Percentiles rank a stretch among this genome's conserved stretches.
Conservation (phyloP, 1,284 basidiomycete species). For the Singerocomus inundabilis region DNA sequence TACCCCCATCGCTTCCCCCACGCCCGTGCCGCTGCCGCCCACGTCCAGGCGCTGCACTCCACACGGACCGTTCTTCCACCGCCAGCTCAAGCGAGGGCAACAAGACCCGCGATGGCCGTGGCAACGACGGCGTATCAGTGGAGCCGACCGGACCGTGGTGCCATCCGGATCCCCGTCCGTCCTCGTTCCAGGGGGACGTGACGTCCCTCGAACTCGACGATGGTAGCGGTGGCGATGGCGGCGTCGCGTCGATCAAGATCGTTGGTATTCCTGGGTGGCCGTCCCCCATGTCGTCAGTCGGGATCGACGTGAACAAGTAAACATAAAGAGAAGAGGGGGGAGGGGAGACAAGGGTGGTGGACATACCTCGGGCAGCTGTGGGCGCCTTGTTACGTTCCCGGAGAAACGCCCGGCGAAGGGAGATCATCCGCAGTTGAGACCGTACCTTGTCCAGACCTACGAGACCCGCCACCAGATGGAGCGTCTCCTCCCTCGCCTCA, state of each 20-base stretch:
- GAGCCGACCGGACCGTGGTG: conserved; percentile 24
- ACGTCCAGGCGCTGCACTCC: conserved; percentile 40
- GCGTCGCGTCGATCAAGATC: conserved; percentile 60
- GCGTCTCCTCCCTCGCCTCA: conserved; percentile 71
- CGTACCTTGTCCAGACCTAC: conserved; percentile 84
- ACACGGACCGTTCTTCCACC: conserved; percentile 39
- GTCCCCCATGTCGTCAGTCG: too few species aligned
- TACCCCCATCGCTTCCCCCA: not conserved
- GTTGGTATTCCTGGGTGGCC: conserved; percentile 54
- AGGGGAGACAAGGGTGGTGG: too few species aligned
- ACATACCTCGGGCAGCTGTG: conserved; percentile 32
- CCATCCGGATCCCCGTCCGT: conserved; percentile 27
- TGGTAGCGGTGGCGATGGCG: conserved; percentile 33
- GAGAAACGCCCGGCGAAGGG: conserved; percentile 70
- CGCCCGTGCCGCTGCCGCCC: conserved; percentile 47
- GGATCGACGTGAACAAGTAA: not conserved
- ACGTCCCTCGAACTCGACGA: conserved; percentile 49
- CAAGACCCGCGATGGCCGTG: conserved; percentile 1
- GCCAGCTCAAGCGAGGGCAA: conserved; percentile 15
- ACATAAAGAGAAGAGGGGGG: too few species aligned
- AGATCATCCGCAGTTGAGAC: conserved; percentile 75
- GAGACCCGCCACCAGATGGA: conserved; percentile 76
- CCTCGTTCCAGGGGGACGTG: conserved; percentile 44
- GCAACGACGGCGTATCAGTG: not conserved
- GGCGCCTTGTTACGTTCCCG: conserved; percentile 38